These are phyloP conservation scores for Gremmenia infestans DNA, from an alignment of 2,329 filamentous ascomycete genomes.

Conservation along the genomic window DNA sequence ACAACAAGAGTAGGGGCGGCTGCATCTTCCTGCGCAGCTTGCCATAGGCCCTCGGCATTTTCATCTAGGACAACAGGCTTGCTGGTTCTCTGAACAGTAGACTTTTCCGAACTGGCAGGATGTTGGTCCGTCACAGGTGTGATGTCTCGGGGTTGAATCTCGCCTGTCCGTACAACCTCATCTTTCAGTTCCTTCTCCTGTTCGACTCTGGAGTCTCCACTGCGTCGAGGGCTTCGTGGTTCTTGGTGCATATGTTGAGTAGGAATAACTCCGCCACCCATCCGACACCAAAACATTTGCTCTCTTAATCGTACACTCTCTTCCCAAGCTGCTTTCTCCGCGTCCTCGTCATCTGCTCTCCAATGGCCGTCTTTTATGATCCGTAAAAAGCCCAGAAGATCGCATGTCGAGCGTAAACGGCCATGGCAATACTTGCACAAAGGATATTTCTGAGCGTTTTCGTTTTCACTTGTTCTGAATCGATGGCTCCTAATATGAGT, in stretches of 20 bases:
- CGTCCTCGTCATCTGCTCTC: conserved; percentile 75
- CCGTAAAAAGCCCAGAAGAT: conserved; percentile 85
- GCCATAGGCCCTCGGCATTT: conserved; percentile 11
- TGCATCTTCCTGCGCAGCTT: conserved; percentile 15
- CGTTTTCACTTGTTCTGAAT: conserved; percentile 82
- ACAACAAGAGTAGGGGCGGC: conserved; percentile 1
- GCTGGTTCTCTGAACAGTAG: conserved; percentile 5
- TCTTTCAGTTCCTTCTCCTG: conserved; percentile 26
- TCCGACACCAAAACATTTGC: conserved; percentile 93
- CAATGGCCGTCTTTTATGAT: conserved; percentile 92
- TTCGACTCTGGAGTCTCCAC: conserved; percentile 27
- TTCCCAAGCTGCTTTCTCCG: conserved; percentile 88
- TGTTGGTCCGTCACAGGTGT: conserved; percentile 20
- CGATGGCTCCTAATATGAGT: conserved; percentile 74
- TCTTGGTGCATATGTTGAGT: conserved; percentile 21
- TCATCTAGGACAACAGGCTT: conserved; percentile 6
- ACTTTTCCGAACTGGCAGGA: conserved; percentile 3
- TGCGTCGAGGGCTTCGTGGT: conserved; percentile 24
- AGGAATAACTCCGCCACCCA: conserved; percentile 87
- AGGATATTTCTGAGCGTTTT: conserved; percentile 82
- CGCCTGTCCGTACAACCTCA: conserved; percentile 27
- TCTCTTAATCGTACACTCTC: conserved; percentile 86
- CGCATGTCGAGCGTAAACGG: conserved; percentile 81
- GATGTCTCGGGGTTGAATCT: conserved; percentile 28
- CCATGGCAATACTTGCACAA: conserved; percentile 84